A percentile compares a stretch with the other conserved stretches of the same genome.
phyloP scores from a whole-genome alignment of 2,329 filamentous ascomycete genomes.

The Trichoderma arundinaceum region DNA sequence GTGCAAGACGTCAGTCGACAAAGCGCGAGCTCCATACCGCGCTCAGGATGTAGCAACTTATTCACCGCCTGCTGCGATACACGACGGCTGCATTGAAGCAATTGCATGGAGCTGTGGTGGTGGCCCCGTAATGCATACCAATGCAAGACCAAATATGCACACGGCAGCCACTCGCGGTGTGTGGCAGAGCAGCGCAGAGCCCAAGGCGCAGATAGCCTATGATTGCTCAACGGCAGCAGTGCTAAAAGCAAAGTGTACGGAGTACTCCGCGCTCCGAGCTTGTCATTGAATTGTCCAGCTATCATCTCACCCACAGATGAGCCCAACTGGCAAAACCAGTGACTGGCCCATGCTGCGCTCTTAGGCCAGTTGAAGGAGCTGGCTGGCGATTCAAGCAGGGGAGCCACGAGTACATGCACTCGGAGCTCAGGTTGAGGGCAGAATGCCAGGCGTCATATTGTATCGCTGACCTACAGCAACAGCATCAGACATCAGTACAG shows the following conservation, averaged over 20 bases:
- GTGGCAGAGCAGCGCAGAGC: too few species aligned
- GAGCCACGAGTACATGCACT: constrained; percentile 10
- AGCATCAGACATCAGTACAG: constrained; percentile 4
- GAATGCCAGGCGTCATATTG: neutral
- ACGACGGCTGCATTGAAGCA: constrained; percentile 16
- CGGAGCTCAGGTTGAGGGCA: neutral
- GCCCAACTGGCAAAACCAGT: constrained; percentile 1
- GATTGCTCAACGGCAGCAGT: neutral
- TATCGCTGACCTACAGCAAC: neutral
- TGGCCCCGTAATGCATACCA: constrained; percentile 27
- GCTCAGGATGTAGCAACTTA: constrained; percentile 9
- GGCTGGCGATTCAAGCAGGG: constrained; percentile 7
- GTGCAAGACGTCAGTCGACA: constrained; percentile 26
- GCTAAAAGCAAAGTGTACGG: too few species aligned
- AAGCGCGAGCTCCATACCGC: constrained; percentile 15
- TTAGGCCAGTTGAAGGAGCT: neutral
- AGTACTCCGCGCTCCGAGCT: neutral
- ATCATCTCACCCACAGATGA: neutral
- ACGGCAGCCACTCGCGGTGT: constrained; percentile 18
- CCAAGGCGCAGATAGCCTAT: constrained; percentile 8
- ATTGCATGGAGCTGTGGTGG: constrained; percentile 25
- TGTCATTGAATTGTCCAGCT: neutral
- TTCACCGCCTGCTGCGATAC: constrained; percentile 28
- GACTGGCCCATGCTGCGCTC: constrained; percentile 23
- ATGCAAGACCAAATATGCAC: constrained; percentile 20